These are phyloP conservation scores for Rhodotorula graminis DNA, from an alignment of 768 basidiomycete species.

Conservation along the genomic window DNA sequence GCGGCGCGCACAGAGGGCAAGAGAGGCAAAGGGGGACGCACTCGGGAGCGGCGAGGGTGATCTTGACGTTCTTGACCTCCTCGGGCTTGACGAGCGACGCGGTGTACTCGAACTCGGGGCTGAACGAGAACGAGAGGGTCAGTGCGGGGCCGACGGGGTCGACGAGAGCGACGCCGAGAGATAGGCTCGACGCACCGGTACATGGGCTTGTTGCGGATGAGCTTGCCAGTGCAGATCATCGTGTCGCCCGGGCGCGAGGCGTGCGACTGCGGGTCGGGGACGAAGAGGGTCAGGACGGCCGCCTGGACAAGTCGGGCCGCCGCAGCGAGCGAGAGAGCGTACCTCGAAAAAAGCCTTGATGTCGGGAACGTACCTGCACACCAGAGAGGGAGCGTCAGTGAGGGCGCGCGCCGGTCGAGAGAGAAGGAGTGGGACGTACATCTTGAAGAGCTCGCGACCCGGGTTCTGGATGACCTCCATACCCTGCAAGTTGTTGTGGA, in stretches of 20 bases:
- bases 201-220: conserved; percentile 37
- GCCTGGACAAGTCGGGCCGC: neutral
- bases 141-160: neutral
- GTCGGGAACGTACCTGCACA: conserved; percentile 33
- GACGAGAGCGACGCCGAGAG: too few species aligned
- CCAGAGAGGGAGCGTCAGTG: neutral
- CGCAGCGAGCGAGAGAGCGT: neutral
- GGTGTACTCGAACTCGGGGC: conserved; percentile 40
- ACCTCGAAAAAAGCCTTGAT: conserved; percentile 33
- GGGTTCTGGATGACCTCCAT: conserved; percentile 49
- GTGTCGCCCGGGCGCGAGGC: conserved; percentile 33
- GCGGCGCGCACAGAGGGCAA: conserved; percentile 40
- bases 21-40: conserved; percentile 56
- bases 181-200: conserved; percentile 22
- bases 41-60: conserved; percentile 66
- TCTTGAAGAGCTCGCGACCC: conserved; percentile 33
- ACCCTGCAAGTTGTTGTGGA: conserved; percentile 63
- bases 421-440: neutral
- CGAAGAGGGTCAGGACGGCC: neutral
- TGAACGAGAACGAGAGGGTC: neutral
- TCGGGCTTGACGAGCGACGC: conserved; percentile 34
- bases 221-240: conserved; percentile 35
- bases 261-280: neutral
- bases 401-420: neutral
- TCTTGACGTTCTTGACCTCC: conserved; percentile 59